Evolutionary conservation across 257 asterid genomes (phyloP).

Genomic region (Penstemon barbatus): DNA sequence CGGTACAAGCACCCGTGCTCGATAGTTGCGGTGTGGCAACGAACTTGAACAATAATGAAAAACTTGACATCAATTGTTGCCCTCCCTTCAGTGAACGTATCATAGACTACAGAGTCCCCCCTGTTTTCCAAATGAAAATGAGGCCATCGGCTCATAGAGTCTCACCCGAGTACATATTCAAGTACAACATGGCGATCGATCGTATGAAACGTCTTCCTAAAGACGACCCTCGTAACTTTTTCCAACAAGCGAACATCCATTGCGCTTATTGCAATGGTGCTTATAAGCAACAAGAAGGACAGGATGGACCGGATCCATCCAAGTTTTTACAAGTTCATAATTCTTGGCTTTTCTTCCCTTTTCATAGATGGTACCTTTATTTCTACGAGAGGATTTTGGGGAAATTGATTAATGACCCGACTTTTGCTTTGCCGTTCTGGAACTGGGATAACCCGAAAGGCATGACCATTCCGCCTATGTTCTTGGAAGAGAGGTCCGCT

Average conservation of each 20-base stretch:
- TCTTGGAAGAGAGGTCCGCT: constrained; percentile 29
- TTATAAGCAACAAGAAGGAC: constrained; percentile 42
- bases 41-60: constrained; percentile 3
- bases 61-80: constrained; percentile 43
- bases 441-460: constrained; percentile 45
- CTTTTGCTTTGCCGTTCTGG: constrained; percentile 42
- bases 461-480: constrained; percentile 41
- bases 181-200: constrained; percentile 38
- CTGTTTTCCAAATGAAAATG: background rate
- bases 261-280: constrained; percentile 56
- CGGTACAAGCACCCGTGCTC: constrained; percentile 38
- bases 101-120: constrained; percentile 38
- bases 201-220: constrained; percentile 34
- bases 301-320: constrained; percentile 2
- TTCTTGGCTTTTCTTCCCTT: constrained; percentile 50
- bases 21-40: constrained; percentile 25
- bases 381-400: constrained; percentile 46
- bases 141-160: constrained; percentile 46
- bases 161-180: constrained; percentile 24
- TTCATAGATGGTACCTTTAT: constrained; percentile 46
- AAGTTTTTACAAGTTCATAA: constrained; percentile 35
- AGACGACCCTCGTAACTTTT: constrained; percentile 47
- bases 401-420: constrained; percentile 38
- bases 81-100: constrained; percentile 31
- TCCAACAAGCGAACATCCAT: constrained; percentile 51